phyloP scores from a whole-genome alignment of 495 filamentous ascomycete genomes.

The Hypoxylon rickii region DNA sequence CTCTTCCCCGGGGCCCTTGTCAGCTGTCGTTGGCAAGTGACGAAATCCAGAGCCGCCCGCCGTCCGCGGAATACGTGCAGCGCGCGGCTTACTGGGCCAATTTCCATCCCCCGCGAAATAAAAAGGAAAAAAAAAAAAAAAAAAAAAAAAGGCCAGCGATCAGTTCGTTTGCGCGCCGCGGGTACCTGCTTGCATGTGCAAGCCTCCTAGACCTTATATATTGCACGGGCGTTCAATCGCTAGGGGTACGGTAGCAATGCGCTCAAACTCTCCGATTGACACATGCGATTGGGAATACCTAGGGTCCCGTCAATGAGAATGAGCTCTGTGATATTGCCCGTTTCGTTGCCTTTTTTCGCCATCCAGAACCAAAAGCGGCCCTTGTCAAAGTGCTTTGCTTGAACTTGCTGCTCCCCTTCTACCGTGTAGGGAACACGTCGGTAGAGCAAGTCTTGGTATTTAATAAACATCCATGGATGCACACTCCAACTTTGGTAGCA shows the following conservation, averaged over 20 bases:
- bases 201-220: conserved; percentile 17
- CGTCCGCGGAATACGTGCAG: conserved; percentile 12
- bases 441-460: conserved; percentile 29
- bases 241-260: background rate
- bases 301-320: background rate
- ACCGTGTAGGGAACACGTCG: conserved; percentile 8
- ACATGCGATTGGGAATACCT: background rate
- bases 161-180: conserved; percentile 30
- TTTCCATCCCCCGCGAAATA: conserved; percentile 24
- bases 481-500: conserved; percentile 28
- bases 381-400: background rate
- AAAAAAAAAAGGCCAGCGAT: conserved; percentile 13
- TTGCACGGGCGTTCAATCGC: background rate
- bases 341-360: too few relatives aligned
- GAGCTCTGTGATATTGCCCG: background rate
- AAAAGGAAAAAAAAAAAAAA: conserved; percentile 5
- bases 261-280: background rate
- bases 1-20: conserved; percentile 19
- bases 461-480: conserved; percentile 24
- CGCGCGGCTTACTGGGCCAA: too few relatives aligned
- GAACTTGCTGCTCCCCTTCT: background rate
- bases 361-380: too few relatives aligned
- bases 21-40: conserved; percentile 7
- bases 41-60: conserved; percentile 25
- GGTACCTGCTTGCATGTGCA: conserved; percentile 37